Conservation (phyloP, 164 flowering plant species). For the Aristolochia californica region DNA sequence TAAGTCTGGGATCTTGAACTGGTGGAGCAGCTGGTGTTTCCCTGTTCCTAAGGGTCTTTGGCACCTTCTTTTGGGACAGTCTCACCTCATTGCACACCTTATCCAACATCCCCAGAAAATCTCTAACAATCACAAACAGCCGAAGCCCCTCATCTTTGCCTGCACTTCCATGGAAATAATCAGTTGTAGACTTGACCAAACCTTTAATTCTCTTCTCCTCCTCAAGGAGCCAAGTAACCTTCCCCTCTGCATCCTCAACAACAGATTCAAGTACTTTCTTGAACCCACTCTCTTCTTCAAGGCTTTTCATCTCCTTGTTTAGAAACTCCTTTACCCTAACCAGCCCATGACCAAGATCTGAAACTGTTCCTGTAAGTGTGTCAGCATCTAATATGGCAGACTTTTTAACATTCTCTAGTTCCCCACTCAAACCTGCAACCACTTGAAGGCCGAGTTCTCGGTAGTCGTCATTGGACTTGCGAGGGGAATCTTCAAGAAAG, state of each 20-base stretch:
- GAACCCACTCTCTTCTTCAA: slow-evolving; percentile 43
- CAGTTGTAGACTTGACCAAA: slow-evolving; percentile 68
- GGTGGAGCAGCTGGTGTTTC: slow-evolving; percentile 21
- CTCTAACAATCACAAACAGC: slow-evolving; percentile 67
- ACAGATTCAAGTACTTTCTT: slow-evolving; percentile 36
- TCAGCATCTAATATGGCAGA: slow-evolving; percentile 75
- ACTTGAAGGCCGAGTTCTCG: slow-evolving; percentile 71
- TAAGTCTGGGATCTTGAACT: slow-evolving; percentile 24
- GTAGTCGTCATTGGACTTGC: slow-evolving; percentile 43
- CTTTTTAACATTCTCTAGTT: slow-evolving; percentile 69
- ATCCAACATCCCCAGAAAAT: slow-evolving; percentile 67
- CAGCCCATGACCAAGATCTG: slow-evolving; percentile 39
- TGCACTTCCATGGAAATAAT: slow-evolving; percentile 83
- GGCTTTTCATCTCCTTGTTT: slow-evolving; percentile 37
- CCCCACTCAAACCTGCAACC: slow-evolving; percentile 53
- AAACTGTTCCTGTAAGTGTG: slow-evolving; percentile 39
- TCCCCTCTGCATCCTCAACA: slow-evolving; percentile 58
- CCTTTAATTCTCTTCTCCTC: slow-evolving; percentile 79
- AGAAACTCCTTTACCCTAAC: slow-evolving; percentile 38
- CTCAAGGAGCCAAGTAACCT: slow-evolving; percentile 36
- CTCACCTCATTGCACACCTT: slow-evolving; percentile 63
- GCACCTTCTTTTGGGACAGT: slow-evolving; percentile 24
- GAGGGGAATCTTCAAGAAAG: slow-evolving; percentile 24
- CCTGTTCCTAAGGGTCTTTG: slow-evolving; percentile 20
- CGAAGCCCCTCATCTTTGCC: slow-evolving; percentile 81